A percentile compares a stretch with the other conserved stretches of the same genome.
phyloP scores from a whole-genome alignment of 2,329 filamentous ascomycete species.

The Orbilia blumenaviensis region DNA sequence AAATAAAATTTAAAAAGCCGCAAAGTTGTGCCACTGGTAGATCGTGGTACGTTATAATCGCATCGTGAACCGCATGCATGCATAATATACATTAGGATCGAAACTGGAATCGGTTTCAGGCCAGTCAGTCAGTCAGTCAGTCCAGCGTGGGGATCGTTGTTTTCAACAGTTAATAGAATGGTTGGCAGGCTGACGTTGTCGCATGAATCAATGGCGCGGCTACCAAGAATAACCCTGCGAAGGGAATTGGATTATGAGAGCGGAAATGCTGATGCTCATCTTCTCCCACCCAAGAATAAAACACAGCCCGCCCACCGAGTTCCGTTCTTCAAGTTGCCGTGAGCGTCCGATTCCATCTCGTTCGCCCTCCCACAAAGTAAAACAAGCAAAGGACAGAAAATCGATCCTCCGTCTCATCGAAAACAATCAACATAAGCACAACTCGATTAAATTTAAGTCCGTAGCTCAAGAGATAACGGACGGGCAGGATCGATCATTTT shows the following conservation, averaged over 20 bases:
- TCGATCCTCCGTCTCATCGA: background rate
- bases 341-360: conserved; percentile 21
- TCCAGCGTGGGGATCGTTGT: background rate
- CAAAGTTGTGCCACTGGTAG: background rate
- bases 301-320: conserved; percentile 6
- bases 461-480: background rate
- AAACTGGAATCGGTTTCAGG: conserved; percentile 34
- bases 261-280: conserved; percentile 3
- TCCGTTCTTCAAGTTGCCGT: conserved; percentile 16
- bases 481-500: no score
- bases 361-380: conserved; percentile 23
- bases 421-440: background rate
- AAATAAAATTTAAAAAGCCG: background rate
- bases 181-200: conserved; percentile 38
- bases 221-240: conserved; percentile 26
- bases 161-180: background rate
- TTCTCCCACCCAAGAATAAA: background rate
- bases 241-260: background rate
- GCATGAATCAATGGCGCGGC: conserved; percentile 15
- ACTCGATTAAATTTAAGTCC: no score
- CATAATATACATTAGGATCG: no score
- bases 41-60: conserved; percentile 10
- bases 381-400: background rate
- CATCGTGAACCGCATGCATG: no score
- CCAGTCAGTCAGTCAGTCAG: background rate